phyloP scores from a whole-genome alignment of 2,329 filamentous ascomycete species.

The Hypoxylon sp. region DNA sequence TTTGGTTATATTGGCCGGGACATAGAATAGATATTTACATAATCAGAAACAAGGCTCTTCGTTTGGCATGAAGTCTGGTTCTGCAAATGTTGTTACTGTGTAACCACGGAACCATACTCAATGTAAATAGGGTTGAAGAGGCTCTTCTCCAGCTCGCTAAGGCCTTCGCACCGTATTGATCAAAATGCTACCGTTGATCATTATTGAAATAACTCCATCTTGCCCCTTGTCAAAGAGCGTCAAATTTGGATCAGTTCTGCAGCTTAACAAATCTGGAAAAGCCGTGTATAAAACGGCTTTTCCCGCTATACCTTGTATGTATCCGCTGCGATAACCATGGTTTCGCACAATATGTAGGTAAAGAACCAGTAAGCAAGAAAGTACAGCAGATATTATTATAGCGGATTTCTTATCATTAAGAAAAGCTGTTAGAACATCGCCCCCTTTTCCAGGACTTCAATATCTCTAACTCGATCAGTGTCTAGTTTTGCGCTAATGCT shows the following conservation, averaged over 20 bases:
- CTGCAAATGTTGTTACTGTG: slow-evolving; percentile 4
- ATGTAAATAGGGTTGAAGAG: not conserved
- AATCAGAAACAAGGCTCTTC: not conserved
- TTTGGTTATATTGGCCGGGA: not conserved
- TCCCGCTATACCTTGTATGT: slow-evolving; percentile 16
- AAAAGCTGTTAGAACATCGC: not conserved
- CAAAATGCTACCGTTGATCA: slow-evolving; percentile 22
- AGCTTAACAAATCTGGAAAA: slow-evolving; percentile 17
- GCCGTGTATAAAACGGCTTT: slow-evolving; percentile 8
- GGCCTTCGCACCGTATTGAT: slow-evolving; percentile 2
- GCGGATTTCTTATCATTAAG: not conserved
- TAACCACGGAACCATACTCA: slow-evolving; percentile 9
- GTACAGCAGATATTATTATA: not conserved
- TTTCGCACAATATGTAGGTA: slow-evolving; percentile 1
- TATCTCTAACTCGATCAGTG: slow-evolving; percentile 34
- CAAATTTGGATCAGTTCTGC: slow-evolving; percentile 18
- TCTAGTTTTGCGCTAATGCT: slow-evolving; percentile 23
- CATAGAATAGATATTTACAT: not conserved
- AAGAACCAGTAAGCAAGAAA: slow-evolving; percentile 1
- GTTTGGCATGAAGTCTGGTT: not conserved
- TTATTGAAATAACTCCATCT: slow-evolving; percentile 12
- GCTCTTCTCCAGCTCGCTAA: slow-evolving; percentile 13
- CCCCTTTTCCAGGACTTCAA: slow-evolving; percentile 14
- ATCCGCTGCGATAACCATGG: slow-evolving; percentile 3
- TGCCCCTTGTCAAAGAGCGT: not conserved